These are phyloP conservation scores for Malus hybrid DNA, from an alignment of 331 rosid species.

Conservation along the genomic window DNA sequence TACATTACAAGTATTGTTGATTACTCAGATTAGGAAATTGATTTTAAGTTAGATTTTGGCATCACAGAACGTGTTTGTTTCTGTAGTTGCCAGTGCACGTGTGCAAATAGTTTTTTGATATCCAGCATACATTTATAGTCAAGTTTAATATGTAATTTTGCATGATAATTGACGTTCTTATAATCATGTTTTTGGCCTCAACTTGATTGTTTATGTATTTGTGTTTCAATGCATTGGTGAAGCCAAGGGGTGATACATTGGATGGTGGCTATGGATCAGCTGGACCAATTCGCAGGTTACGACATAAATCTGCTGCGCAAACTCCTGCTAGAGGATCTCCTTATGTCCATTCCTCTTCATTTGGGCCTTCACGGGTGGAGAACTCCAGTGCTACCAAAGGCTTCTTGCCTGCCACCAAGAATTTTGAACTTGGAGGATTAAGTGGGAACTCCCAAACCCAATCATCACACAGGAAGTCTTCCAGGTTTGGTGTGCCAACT, in stretches of 20 bases:
- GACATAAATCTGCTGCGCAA: conserved; percentile 38
- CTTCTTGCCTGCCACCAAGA: conserved; percentile 25
- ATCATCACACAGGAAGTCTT: conserved; percentile 22
- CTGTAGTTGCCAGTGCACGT: neutral
- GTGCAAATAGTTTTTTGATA: neutral
- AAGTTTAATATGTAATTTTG: neutral
- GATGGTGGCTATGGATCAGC: conserved; percentile 55
- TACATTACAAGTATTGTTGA: neutral
- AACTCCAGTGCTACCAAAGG: conserved; percentile 27
- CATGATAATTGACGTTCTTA: neutral
- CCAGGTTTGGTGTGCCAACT: conserved; percentile 31
- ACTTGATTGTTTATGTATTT: conserved; percentile 1
- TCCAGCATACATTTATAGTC: neutral
- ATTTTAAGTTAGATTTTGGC: neutral
- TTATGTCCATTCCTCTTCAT: conserved; percentile 26
- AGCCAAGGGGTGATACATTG: conserved; percentile 30
- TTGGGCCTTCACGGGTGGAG: conserved; percentile 25
- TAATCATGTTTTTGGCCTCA: neutral
- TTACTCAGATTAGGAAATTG: neutral
- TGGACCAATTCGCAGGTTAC: conserved; percentile 65
- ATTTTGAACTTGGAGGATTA: conserved; percentile 31
- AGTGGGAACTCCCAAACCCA: conserved; percentile 19
- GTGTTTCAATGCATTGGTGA: conserved; percentile 27
- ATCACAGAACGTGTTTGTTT: neutral
- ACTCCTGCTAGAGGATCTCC: conserved; percentile 36